Base-by-base conservation (phyloP, 2,329 filamentous ascomycete species). In the Scedosporium apiospermum region DNA sequence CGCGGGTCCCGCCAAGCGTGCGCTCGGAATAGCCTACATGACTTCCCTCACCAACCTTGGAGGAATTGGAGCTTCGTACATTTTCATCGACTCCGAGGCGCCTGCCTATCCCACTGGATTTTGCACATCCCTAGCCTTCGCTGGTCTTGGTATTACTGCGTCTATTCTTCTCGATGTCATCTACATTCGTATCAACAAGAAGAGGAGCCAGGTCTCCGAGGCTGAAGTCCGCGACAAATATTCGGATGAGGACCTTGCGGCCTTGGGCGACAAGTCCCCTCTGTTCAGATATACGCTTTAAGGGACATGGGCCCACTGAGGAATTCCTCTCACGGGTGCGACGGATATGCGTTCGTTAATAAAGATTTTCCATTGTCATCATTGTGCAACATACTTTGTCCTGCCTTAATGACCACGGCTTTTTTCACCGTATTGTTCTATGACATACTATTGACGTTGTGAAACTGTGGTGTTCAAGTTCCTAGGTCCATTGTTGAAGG, bases 21-120 rank as follows among this genome's bases (percentile, higher is more conserved):
- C 73, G 0, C 69, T 74, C 42, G 74, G 72, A 1, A 75, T 75
- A 46, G 75, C 68, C 0, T 71, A 69, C 6, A 65, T 76, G 2
- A 73, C 74, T 7, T 68, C 65, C 0, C 63, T 66, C 0, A 67
- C 67, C 1, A 69, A 67, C 0, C 60, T 67, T 4, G 68, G 68
- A 7, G 68, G 68, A 14, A 68, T 69, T 5, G 63, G 66, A 12
- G 68, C 67, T 0, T 69, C 67, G 16, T 68, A 68, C 42, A 69
- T 69, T 53, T 69, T 67, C 23, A 67, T 64, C 16, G 66, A 66
- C 2, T 64, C 42, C 6, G 67, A 69, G 55, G 69, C 66, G 42
- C 68, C 68, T 1, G 65, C 65, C 9, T 71, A 71, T 3, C 67
- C 68, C 0, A 70, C 69, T 0, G 68, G 68, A 2, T 71, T 65